These are phyloP conservation scores for Ceratocystis colombiana DNA, from an alignment of 2,329 filamentous ascomycete genomes.

Conservation along the genomic window DNA sequence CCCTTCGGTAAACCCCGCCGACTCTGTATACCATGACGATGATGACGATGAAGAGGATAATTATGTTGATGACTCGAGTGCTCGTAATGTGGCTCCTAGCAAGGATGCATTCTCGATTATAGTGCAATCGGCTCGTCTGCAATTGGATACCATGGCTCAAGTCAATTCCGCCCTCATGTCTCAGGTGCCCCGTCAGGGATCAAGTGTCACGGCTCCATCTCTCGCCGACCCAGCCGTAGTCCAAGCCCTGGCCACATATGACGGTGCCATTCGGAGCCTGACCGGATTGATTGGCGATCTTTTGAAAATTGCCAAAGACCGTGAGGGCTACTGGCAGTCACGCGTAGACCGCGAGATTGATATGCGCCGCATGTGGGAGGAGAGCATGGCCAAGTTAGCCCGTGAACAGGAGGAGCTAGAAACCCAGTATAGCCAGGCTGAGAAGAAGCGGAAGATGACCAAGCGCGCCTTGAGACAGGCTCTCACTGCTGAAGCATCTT, in stretches of 20 bases:
- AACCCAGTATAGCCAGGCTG: constrained; percentile 75
- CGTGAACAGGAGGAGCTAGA: constrained; percentile 88
- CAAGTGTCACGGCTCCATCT: neutral
- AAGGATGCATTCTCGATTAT: constrained; percentile 97
- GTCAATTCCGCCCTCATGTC: constrained; percentile 70
- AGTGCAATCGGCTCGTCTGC: constrained; percentile 84
- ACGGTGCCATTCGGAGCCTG: constrained; percentile 78
- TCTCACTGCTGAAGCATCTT: constrained; percentile 47
- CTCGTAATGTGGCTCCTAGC: constrained; percentile 63
- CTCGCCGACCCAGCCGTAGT: constrained; percentile 68
- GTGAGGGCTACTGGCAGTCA: constrained; percentile 95
- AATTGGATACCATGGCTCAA: constrained; percentile 79
- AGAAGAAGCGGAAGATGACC: constrained; percentile 78
- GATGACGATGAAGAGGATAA: constrained; percentile 64
- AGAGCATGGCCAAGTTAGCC: constrained; percentile 96
- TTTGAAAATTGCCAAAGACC: constrained; percentile 82
- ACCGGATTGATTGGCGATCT: constrained; percentile 77
- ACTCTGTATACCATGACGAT: constrained; percentile 38
- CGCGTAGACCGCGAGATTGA: constrained; percentile 83
- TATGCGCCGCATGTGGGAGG: constrained; percentile 93
- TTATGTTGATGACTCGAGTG: constrained; percentile 64
- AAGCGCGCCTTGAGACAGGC: constrained; percentile 84
- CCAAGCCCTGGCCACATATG: constrained; percentile 75
- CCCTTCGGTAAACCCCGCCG: constrained; percentile 33
- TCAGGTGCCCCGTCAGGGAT: constrained; percentile 42